Evolutionary conservation across 352 stramenopile species (phyloP), one percentile per base, ranked within the genome.

Genomic region (Pythium guiyangense): DNA sequence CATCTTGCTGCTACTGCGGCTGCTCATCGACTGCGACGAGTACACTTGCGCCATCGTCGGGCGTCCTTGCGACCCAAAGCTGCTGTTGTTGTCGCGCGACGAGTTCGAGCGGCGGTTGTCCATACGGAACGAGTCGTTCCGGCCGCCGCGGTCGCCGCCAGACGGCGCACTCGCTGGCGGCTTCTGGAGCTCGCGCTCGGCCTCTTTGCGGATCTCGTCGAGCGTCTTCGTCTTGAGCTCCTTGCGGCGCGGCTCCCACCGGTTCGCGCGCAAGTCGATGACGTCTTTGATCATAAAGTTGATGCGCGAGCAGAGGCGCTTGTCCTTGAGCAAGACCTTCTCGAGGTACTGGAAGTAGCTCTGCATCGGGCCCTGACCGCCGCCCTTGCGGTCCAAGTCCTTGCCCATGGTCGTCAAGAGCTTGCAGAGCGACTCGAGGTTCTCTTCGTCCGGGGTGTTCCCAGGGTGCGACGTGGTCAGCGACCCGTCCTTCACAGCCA

Each of bases 271-370:
- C 63, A 98, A 70, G 37, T 98, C 94, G 60, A 99, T 93, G 29
- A 98, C 76, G 72, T 98, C 94, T 55, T 92, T 88, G 64, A 98
- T 96, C 86, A 97, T 97, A 67, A 99, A 99, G 49, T 86, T 84
- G 56, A 97, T 96, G 71, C 94, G 83, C 56, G 85, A 95, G 34
- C 73, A 90, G 10, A 95, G 62, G 10, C 83, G 83, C 56, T 95
- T 93, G 70, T 95, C 81, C 67, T 93, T 93, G n/a, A 80, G 67
- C 31, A 95, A 62, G 54, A 86, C 80, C 49, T 79, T 79, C 57
- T 84, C 80, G 49, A 95, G 52, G 69, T 88, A 92, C 12, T 79
- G 66, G 50, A 95, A 95, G 66, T 93, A 95, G 40, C 67, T 79
- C 29, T 60, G 63, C 69, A 95, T 91, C 18, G 70, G 67, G 12